Percentiles rank a stretch among this genome's conserved stretches.
phyloP scores from a whole-genome alignment of 306 rosid species.

The Glycyrrhiza uralensis region DNA sequence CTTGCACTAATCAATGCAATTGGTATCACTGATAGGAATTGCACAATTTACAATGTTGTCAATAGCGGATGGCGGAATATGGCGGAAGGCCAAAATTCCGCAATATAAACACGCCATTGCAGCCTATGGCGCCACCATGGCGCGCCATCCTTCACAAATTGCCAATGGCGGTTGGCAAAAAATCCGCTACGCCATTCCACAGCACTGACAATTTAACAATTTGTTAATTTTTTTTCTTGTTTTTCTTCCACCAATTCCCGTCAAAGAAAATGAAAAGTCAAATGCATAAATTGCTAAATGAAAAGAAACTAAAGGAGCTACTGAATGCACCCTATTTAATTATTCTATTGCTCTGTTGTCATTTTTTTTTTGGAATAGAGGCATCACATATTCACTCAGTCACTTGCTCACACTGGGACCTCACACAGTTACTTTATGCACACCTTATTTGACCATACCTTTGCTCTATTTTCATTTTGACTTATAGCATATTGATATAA shows the following conservation, averaged over 20 bases:
- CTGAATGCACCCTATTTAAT: not conserved
- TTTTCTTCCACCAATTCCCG: not conserved
- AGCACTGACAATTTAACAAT: too few species aligned
- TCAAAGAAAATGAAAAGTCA: not conserved
- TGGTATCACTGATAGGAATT: not conserved
- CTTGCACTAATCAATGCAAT: not conserved
- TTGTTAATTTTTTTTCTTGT: not conserved
- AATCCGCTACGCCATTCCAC: too few species aligned
- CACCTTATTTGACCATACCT: not conserved
- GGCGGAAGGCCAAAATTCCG: too few species aligned
- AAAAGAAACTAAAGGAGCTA: not conserved
- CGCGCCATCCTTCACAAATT: too few species aligned
- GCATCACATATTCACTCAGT: too few species aligned
- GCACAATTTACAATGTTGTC: too few species aligned
- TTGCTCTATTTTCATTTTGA: not conserved
- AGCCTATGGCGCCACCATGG: too few species aligned
- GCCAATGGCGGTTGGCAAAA: too few species aligned
- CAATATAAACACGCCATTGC: too few species aligned
- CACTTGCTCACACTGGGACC: not conserved
- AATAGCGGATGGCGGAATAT: too few species aligned
- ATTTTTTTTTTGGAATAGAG: not conserved
- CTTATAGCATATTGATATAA: not conserved
- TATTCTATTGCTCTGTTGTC: not conserved
- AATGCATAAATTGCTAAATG: not conserved
- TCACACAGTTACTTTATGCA: not conserved